A percentile compares a stretch with the other conserved stretches of the same genome.
These are phyloP conservation scores for Alternaria postmessia DNA, from an alignment of 2,329 filamentous ascomycete species.

Conservation along the genomic window DNA sequence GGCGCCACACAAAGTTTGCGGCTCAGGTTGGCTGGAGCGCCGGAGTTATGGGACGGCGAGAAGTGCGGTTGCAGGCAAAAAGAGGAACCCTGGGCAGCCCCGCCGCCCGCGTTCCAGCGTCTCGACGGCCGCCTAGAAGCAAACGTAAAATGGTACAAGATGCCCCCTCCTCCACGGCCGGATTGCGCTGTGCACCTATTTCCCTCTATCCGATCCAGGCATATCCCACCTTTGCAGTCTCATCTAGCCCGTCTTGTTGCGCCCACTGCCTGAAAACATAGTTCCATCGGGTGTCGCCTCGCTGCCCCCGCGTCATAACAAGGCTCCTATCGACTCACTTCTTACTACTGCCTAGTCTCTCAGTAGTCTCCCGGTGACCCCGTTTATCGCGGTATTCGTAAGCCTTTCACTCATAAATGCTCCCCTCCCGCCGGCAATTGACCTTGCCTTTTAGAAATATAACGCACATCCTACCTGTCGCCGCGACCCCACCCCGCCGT, in stretches of 20 bases:
- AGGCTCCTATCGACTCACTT: constrained; percentile 15
- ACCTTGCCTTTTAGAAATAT: constrained; percentile 20
- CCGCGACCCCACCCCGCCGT: constrained; percentile 11
- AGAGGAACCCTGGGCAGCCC: constrained; percentile 9
- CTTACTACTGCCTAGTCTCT: constrained; percentile 28
- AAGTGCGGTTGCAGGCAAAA: constrained; percentile 8
- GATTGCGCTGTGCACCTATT: background rate
- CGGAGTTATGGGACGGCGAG: constrained; percentile 7
- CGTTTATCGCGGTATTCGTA: constrained; percentile 22
- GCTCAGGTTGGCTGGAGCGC: constrained; percentile 5
- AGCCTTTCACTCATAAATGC: constrained; percentile 26
- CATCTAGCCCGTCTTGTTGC: background rate
- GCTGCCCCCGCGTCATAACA: constrained; percentile 26
- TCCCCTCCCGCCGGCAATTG: constrained; percentile 23
- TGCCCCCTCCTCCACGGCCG: constrained; percentile 1
- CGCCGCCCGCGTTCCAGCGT: constrained; percentile 14
- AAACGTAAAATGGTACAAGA: constrained; percentile 12
- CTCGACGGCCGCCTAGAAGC: constrained; percentile 10
- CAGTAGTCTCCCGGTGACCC: constrained; percentile 22
- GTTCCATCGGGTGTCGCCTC: constrained; percentile 23
- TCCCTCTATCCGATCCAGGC: background rate
- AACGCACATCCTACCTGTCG: constrained; percentile 8
- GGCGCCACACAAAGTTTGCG: constrained; percentile 16
- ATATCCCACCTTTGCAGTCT: background rate
- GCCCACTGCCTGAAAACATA: constrained; percentile 1